phyloP scores from a whole-genome alignment of 202 grass and related monocot genomes.

The Setaria italica region DNA sequence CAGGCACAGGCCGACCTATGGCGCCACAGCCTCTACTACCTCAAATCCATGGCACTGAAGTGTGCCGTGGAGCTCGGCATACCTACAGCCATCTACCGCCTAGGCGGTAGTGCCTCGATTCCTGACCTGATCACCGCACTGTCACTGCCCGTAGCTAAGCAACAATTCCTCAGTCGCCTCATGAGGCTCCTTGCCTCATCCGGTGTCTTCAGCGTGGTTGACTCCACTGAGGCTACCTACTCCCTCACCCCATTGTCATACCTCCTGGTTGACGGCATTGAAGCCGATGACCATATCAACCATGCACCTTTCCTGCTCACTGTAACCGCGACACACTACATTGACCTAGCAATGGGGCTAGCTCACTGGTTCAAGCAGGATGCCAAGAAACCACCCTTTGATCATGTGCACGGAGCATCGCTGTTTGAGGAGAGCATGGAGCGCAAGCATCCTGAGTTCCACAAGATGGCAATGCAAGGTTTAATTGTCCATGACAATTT shows the following conservation, averaged over 20 bases:
- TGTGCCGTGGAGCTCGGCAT: slow-evolving; percentile 35
- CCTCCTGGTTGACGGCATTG: neutral
- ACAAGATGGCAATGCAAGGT: neutral
- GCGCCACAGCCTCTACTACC: slow-evolving; percentile 44
- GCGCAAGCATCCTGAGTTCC: neutral
- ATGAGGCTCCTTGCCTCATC: slow-evolving; percentile 20
- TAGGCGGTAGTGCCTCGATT: neutral
- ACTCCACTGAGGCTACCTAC: neutral
- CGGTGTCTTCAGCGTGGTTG: neutral
- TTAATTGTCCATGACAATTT: neutral
- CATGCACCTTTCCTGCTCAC: slow-evolving; percentile 38
- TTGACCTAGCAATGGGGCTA: slow-evolving; percentile 16
- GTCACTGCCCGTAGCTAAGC: neutral
- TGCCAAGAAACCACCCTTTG: neutral
- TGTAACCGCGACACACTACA: neutral
- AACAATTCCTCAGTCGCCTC: neutral
- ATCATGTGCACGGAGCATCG: slow-evolving; percentile 1
- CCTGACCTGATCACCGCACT: neutral
- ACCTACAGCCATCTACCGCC: slow-evolving; percentile 11
- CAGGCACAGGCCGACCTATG: slow-evolving; percentile 37
- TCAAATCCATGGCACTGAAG: slow-evolving; percentile 10
- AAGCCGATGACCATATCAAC: neutral
- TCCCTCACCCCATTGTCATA: slow-evolving; percentile 9
- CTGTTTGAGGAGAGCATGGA: slow-evolving; percentile 35
- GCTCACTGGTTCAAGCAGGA: slow-evolving; percentile 36